Base-by-base conservation (phyloP, 2,329 filamentous ascomycete genomes). In the Penicillium olsonii region DNA sequence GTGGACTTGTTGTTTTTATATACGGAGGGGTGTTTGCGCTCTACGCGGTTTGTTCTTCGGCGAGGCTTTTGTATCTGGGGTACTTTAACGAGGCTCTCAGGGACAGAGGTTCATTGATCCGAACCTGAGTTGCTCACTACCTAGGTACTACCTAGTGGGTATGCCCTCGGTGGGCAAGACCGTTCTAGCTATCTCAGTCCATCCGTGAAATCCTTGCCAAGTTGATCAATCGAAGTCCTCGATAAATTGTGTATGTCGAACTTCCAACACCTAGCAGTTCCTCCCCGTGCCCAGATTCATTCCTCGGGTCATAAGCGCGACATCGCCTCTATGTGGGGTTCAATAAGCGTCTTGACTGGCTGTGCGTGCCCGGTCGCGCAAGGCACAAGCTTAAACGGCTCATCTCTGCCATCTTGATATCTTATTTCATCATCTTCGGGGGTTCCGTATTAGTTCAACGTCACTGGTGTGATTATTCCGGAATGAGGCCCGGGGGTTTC, bases 121-220 rank as follows among this genome's bases (percentile, higher is more conserved):
- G 42, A 56, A n/a, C 64, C 65, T 17, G 71, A 73, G 38, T 44
- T 70, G 5, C 60, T 71, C 31, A 54, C 56, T n/a, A n/a, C n/a
- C n/a, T n/a, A n/a, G n/a, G n/a, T n/a, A n/a, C n/a, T n/a, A n/a
- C n/a, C n/a, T n/a, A n/a, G n/a, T n/a, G 14, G 52, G 73, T 17
- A 53, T 58, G 15, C 75, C 83, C 0, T 87, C 87, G 0, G 66
- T 78, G 0, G 82, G 3, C 75, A 84, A 61, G 87, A 83, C 0
- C 92, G 88, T 61, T 62, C 66, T 0, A 63, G 76, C 0, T 91
- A 90, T 60, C 84, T 87, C 0, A 75, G 73, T 1, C 69, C 68
- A 1, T 91, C 85, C 61, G 75, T 83, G 5, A 50, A 73, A 0
- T 72, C 67, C 0, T 68, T 67, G n/a, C 52, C 0, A 85, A 84